Evolutionary conservation across 257 asterid genomes (phyloP).

Genomic region (Eustoma russellianum): DNA sequence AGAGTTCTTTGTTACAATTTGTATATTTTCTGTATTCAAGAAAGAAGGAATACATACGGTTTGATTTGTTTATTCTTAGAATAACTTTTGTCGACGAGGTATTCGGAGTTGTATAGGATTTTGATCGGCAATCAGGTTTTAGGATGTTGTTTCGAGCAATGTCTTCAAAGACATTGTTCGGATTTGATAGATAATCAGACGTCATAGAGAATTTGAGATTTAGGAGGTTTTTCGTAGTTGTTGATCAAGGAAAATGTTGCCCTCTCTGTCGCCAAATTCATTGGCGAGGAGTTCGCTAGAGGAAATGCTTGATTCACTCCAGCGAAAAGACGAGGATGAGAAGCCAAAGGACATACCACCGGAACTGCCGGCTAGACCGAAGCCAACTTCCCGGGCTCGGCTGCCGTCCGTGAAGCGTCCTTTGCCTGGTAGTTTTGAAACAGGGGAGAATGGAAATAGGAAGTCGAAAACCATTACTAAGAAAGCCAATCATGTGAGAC

Average conservation of each 20-base stretch:
- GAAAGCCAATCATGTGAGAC: conserved; percentile 16
- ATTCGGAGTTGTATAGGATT: conserved; percentile 15
- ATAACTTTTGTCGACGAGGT: neutral
- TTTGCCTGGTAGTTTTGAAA: conserved; percentile 32
- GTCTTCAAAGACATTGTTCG: conserved; percentile 30
- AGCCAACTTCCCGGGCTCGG: conserved; percentile 46
- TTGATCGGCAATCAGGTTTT: conserved; percentile 30
- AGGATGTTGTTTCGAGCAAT: conserved; percentile 24
- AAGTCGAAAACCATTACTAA: conserved; percentile 12
- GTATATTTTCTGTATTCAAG: neutral
- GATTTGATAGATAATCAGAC: conserved; percentile 5
- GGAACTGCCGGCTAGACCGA: conserved; percentile 78
- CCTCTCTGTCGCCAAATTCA: conserved; percentile 51
- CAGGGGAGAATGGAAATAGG: conserved; percentile 19
- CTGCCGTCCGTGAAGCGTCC: conserved; percentile 54
- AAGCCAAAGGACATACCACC: conserved; percentile 69
- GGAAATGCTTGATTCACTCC: conserved; percentile 85
- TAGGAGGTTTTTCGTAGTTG: conserved; percentile 3
- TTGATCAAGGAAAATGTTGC: conserved; percentile 32
- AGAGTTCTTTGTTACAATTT: conserved; percentile 7
- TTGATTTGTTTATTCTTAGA: neutral
- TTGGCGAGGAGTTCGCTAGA: conserved; percentile 77
- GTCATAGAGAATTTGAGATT: conserved; percentile 1
- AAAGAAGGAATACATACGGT: neutral
- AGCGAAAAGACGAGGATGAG: conserved; percentile 48